Conservation (phyloP, 23 red algal species). For the Agarophyton chilense region DNA sequence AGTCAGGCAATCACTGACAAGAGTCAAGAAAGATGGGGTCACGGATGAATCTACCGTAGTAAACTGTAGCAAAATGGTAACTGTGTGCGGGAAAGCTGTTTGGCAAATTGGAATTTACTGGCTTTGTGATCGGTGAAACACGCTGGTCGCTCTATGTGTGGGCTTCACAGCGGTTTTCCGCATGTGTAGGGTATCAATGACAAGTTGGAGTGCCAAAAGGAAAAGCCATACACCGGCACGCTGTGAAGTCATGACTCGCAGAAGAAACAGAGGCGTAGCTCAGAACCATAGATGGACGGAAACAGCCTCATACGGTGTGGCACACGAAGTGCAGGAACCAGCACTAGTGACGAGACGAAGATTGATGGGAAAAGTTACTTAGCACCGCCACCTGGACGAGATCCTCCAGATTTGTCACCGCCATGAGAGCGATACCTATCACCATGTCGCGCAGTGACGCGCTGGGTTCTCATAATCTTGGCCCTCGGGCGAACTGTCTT, state of each 20-base stretch:
- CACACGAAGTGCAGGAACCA: neutral
- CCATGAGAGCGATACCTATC: conserved; percentile 78
- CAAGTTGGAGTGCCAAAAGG: neutral
- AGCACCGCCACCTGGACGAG: neutral
- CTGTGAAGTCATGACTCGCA: neutral
- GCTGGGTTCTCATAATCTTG: conserved; percentile 56
- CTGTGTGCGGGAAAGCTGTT: too few species aligned
- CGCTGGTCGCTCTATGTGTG: too few species aligned
- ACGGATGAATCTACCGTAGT: too few species aligned
- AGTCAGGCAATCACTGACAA: too few species aligned
- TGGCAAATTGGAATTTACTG: too few species aligned
- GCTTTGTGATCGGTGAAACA: too few species aligned
- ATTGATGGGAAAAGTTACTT: neutral
- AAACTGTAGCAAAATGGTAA: too few species aligned
- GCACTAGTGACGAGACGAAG: neutral
- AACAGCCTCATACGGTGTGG: neutral
- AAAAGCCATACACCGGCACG: neutral
- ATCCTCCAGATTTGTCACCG: neutral
- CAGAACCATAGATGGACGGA: neutral
- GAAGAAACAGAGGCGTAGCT: neutral
- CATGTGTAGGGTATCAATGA: neutral
- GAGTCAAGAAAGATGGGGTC: too few species aligned
- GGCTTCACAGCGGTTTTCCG: neutral
- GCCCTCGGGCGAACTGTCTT: conserved; percentile 92
- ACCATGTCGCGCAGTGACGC: conserved; percentile 54